Conservation (phyloP, 2,329 filamentous ascomycete species). For the Botrytis aclada region DNA sequence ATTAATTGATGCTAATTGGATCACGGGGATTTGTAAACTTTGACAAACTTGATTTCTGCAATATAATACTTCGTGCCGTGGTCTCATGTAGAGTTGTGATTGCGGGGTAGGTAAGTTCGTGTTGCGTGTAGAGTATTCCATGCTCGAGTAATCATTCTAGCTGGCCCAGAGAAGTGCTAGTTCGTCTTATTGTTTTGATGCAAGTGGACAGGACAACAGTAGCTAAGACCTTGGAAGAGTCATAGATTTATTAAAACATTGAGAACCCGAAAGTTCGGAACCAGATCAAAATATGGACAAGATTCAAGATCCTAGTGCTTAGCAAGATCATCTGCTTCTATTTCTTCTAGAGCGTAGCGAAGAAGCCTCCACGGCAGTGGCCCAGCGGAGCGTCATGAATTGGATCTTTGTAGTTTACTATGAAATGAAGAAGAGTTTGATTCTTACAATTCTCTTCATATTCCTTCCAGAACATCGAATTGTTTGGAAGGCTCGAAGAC, state of each 20-base stretch:
- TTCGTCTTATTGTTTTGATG: background rate
- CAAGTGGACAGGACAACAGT: background rate
- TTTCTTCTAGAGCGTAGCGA: background rate
- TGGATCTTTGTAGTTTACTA: background rate
- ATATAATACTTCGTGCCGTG: background rate
- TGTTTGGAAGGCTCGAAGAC: too few species aligned
- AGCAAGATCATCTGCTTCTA: background rate
- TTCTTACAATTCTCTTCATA: too few species aligned
- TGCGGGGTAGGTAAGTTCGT: background rate
- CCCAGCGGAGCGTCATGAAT: background rate
- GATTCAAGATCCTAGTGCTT: background rate
- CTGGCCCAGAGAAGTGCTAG: background rate
- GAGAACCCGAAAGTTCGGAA: background rate
- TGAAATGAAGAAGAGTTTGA: too few species aligned
- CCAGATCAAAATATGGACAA: background rate
- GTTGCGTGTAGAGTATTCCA: background rate
- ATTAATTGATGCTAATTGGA: background rate
- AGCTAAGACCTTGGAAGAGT: background rate
- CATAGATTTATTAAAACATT: background rate
- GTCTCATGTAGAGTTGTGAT: background rate
- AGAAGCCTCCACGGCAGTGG: background rate
- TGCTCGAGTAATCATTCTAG: background rate
- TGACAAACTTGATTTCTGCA: background rate
- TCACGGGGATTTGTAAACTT: too few species aligned
- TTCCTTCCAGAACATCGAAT: too few species aligned